Evolutionary conservation across 768 basidiomycete species (phyloP).

Genomic region (Cystobasidium onofrii): DNA sequence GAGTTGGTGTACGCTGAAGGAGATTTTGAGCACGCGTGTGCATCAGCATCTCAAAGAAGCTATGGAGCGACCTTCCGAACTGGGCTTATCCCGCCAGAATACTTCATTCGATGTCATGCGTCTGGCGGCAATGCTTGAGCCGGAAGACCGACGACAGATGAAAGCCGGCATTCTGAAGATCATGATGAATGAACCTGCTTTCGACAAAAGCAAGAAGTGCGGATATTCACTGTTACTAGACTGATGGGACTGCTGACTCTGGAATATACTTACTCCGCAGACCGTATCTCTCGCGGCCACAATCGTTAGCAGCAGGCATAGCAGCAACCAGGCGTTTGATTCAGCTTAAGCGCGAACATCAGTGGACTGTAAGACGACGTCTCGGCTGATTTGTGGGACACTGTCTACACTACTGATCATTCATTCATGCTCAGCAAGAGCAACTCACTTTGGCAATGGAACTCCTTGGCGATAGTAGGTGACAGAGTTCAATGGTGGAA

Average conservation of each 20-base stretch:
- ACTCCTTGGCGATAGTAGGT: neutral
- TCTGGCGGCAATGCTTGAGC: neutral
- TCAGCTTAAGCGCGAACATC: neutral
- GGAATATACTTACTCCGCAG: too few relatives aligned
- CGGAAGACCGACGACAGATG: neutral
- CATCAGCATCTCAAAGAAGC: neutral
- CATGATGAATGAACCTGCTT: neutral
- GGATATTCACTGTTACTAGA: neutral
- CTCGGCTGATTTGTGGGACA: too few relatives aligned
- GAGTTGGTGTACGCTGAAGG: too few relatives aligned
- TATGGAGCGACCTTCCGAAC: neutral
- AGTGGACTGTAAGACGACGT: neutral
- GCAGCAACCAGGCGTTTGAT: neutral
- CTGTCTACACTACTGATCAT: too few relatives aligned
- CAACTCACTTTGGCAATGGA: neutral
- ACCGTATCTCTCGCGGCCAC: neutral
- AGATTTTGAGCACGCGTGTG: too few relatives aligned
- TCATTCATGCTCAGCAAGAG: neutral
- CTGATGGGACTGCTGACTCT: too few relatives aligned
- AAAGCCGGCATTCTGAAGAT: neutral
- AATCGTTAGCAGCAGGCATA: neutral
- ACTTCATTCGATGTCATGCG: neutral
- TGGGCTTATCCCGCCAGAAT: neutral
- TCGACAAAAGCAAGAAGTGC: constrained; percentile 1
- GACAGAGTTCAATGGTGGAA: too few relatives aligned